Base-by-base conservation (phyloP, 306 rosid species). In the Inga laurina region DNA sequence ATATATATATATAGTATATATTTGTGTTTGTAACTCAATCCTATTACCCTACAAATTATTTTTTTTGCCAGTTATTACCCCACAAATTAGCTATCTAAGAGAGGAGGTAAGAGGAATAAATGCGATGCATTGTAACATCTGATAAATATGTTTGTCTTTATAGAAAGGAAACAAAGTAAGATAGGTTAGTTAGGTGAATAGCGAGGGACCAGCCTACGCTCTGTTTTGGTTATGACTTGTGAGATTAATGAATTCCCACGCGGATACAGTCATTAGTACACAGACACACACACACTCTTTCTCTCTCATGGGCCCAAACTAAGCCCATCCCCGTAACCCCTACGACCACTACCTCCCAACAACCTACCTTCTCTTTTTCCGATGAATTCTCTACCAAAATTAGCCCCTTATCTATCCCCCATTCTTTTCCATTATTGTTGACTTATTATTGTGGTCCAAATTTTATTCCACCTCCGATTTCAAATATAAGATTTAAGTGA, bases 321-420 rank as follows among this genome's bases (percentile, higher is more conserved):
- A 8, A 37, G 72, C 81, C 81, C 81, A 77, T 22, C 72, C 72
- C 16, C 81, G 13, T 48, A 15, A 7, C 48, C 52, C 54, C 54
- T 13, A 49, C 18, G 14, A 4, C 57, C 37, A 30, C 59, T 14
- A 52, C 9, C 59, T 52, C 21, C 59, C 59, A 16, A 52, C 22
- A 51, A 3, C 66, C 67, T 22, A 61, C 39, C 39, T 64, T 24
- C 8, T 1, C 70, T 35, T 18, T 32, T 5, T 32, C 65, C 43
- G 7, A 39, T 39, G 8, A 39, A 39, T 39, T 6, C 43, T 39
- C 6, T 39, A 0, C 59, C 61, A 18, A 54, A 54, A 5, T 54
- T 54, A 49, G 21, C 56, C 0, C 19, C 1, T 49, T 14, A 10
- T 10, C 10, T 45, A 2, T 8, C 46, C 9, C 0, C 46, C 46